A percentile compares a stretch with the other conserved stretches of the same genome.
phyloP scores from a whole-genome alignment of 129 eudicot genomes.

The Mikania micrantha region DNA sequence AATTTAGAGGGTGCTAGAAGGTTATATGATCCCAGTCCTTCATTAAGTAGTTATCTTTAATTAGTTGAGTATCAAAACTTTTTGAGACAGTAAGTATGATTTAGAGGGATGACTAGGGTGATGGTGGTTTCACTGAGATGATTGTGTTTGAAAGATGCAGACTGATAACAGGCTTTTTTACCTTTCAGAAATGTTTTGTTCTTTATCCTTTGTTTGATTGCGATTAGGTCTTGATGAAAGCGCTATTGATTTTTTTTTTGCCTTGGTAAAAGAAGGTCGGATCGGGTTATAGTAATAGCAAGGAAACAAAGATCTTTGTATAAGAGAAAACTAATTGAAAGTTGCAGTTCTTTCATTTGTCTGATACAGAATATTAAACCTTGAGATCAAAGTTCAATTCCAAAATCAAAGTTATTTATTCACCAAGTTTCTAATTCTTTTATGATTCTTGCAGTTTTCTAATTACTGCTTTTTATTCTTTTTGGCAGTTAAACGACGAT shows the following conservation, averaged over 20 bases:
- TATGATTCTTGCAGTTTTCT: slow-evolving; percentile 2
- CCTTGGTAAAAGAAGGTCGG: not conserved
- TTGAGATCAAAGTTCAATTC: slow-evolving; percentile 6
- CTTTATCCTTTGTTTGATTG: not conserved
- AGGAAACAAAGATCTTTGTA: not conserved
- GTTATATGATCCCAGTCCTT: slow-evolving; percentile 1
- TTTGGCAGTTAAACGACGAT: slow-evolving; percentile 79
- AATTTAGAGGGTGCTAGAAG: slow-evolving; percentile 10
- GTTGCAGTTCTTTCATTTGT: not conserved
- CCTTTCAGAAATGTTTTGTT: not conserved
- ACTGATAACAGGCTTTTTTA: not conserved
- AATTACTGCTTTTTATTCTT: slow-evolving; percentile 14
- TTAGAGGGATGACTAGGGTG: not conserved
- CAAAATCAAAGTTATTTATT: not conserved
- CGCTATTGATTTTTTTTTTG: not conserved
- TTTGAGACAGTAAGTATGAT: not conserved
- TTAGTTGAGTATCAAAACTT: not conserved
- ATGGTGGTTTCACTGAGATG: slow-evolving; percentile 7
- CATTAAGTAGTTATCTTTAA: not conserved
- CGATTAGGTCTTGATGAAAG: not conserved
- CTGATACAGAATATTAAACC: not conserved
- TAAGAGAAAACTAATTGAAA: not conserved
- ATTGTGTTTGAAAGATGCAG: slow-evolving; percentile 10
- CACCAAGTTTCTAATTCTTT: not conserved
- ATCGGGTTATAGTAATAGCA: not conserved